phyloP scores from a whole-genome alignment of 805 yeast species.

The Yamadazyma kitorensis region DNA sequence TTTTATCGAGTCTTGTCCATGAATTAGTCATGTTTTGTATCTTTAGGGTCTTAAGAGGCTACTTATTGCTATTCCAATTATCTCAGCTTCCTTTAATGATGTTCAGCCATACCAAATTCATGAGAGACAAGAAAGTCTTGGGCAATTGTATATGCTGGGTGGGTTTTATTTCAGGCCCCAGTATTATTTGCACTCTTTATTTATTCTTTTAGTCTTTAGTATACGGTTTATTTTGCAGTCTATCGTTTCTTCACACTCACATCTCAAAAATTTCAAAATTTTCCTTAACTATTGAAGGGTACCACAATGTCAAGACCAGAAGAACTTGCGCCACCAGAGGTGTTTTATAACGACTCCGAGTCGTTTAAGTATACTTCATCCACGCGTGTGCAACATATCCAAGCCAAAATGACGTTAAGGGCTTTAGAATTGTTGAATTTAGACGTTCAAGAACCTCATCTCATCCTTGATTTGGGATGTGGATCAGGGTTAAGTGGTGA shows the following conservation, averaged over 20 bases:
- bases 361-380: slow-evolving; percentile 87
- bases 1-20: slow-evolving; percentile 79
- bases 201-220: slow-evolving; percentile 56
- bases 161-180: slow-evolving; percentile 88
- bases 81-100: slow-evolving; percentile 78
- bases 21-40: slow-evolving; percentile 91
- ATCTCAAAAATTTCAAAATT: too few species aligned
- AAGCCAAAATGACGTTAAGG: slow-evolving; percentile 94
- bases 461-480: slow-evolving; percentile 89
- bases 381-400: slow-evolving; percentile 97
- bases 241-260: slow-evolving; percentile 1
- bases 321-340: slow-evolving; percentile 93
- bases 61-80: slow-evolving; percentile 79
- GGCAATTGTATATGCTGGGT: slow-evolving; percentile 89
- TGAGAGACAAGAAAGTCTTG: slow-evolving; percentile 54
- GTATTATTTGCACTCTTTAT: slow-evolving; percentile 80
- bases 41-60: slow-evolving; percentile 77
- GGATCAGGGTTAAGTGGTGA: slow-evolving; percentile 97
- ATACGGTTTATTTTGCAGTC: background rate
- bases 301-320: slow-evolving; percentile 87
- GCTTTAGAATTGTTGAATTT: slow-evolving; percentile 85
- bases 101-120: slow-evolving; percentile 55
- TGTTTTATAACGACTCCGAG: slow-evolving; percentile 88
- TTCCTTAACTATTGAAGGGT: too few species aligned
- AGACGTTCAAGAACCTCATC: slow-evolving; percentile 56